Evolutionary conservation across 345 rosid species (phyloP).

Genomic region (Heritiera fomes): DNA sequence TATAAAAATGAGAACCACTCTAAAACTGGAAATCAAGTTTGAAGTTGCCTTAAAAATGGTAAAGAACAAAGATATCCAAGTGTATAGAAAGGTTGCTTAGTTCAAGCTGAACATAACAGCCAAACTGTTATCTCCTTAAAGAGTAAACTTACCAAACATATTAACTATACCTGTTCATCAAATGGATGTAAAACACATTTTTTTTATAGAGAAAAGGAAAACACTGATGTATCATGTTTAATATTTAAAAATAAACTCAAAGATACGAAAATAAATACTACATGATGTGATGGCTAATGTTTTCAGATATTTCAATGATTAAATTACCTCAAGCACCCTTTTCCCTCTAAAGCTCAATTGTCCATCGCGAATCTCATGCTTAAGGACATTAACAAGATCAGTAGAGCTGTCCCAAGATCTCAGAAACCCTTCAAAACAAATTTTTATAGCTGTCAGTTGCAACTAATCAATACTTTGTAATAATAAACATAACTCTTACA

Average conservation of each 20-base stretch:
- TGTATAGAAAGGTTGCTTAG: neutral
- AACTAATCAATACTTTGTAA: neutral
- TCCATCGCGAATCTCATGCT: slow-evolving; percentile 95
- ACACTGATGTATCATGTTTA: neutral
- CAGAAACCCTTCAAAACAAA: slow-evolving; percentile 58
- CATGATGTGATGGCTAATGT: neutral
- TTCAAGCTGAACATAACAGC: neutral
- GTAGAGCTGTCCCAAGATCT: slow-evolving; percentile 82
- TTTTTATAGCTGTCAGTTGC: neutral
- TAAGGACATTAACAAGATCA: slow-evolving; percentile 85
- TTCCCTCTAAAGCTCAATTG: slow-evolving; percentile 97
- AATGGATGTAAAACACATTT: neutral
- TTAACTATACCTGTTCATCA: neutral
- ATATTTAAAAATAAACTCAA: neutral
- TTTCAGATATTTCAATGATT: neutral
- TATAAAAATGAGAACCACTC: neutral
- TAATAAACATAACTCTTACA: neutral
- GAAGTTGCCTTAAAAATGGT: neutral
- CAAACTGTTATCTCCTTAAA: neutral
- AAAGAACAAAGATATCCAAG: neutral
- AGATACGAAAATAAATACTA: slow-evolving; percentile 3
- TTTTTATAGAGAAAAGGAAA: neutral
- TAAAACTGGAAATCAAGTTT: neutral
- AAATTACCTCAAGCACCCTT: slow-evolving; percentile 89
- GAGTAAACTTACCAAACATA: neutral